phyloP scores from a whole-genome alignment of 2,329 filamentous ascomycete species.

The Diaporthe nobilis region DNA sequence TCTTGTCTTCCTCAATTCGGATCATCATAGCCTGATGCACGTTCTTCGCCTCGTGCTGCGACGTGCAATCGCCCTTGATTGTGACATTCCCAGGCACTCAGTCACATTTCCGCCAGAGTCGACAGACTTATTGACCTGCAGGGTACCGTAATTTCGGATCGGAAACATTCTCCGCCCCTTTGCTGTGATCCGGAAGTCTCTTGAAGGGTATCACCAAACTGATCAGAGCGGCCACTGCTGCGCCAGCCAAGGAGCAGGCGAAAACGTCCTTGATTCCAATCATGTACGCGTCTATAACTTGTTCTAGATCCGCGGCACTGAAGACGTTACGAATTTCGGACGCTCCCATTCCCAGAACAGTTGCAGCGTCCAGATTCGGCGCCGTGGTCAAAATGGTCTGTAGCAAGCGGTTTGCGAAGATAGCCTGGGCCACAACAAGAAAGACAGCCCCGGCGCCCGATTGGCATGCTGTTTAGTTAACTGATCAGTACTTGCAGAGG shows the following conservation, averaged over 20 bases:
- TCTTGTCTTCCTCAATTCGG: too few species aligned
- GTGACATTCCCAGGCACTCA: too few species aligned
- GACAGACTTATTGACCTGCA: too few species aligned
- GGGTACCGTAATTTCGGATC: too few species aligned
- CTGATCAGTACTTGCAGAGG: too few species aligned
- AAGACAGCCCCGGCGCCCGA: constrained; percentile 42
- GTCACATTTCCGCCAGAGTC: too few species aligned
- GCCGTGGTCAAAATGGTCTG: constrained; percentile 43
- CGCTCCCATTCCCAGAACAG: constrained; percentile 51
- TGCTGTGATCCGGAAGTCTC: not conserved
- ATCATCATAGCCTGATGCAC: too few species aligned
- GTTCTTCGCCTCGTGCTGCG: too few species aligned
- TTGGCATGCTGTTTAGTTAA: too few species aligned
- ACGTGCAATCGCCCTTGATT: too few species aligned
- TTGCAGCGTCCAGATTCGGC: constrained; percentile 47
- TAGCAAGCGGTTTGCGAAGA: constrained; percentile 52
- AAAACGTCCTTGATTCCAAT: constrained; percentile 70
- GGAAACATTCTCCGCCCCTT: too few species aligned
- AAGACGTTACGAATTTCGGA: constrained; percentile 66
- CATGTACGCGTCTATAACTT: constrained; percentile 69
- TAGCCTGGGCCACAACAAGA: constrained; percentile 54
- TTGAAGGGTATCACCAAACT: constrained; percentile 25
- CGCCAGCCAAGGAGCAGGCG: constrained; percentile 57
- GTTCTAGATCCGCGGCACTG: constrained; percentile 55
- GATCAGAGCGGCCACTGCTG: not conserved